phyloP scores from a whole-genome alignment of 345 rosid species.

The Moricandia moricandioides region DNA sequence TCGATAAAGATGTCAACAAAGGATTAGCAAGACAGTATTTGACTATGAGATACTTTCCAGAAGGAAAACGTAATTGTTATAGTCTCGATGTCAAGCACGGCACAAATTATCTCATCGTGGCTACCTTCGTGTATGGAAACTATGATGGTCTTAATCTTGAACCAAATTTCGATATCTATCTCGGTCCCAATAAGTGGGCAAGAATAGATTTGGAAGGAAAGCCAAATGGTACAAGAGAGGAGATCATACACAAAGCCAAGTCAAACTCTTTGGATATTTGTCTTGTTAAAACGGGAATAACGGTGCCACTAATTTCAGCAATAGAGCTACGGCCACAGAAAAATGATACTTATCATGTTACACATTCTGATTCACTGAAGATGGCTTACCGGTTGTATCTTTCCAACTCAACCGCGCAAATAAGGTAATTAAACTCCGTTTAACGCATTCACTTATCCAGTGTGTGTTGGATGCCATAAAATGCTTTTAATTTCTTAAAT shows the following conservation, averaged over 20 bases:
- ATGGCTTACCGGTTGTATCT: too few relatives aligned
- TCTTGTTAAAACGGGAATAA: slow-evolving; percentile 3
- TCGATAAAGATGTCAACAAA: background rate
- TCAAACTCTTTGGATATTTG: background rate
- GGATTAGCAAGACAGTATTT: background rate
- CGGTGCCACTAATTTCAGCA: background rate
- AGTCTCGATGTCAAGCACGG: background rate
- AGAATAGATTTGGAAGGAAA: too few relatives aligned
- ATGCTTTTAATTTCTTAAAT: too few relatives aligned
- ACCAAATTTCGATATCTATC: background rate
- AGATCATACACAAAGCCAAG: background rate
- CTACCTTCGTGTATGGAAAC: background rate
- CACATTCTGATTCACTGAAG: too few relatives aligned
- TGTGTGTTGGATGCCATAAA: too few relatives aligned
- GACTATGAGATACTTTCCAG: slow-evolving; percentile 8
- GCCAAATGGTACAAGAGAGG: too few relatives aligned
- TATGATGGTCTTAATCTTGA: background rate
- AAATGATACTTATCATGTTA: background rate
- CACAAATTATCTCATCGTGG: background rate
- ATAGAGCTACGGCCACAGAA: slow-evolving; percentile 1
- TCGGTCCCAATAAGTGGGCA: slow-evolving; percentile 1
- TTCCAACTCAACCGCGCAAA: too few relatives aligned
- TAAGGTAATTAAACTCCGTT: too few relatives aligned
- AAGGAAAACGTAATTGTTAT: background rate
- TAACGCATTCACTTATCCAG: too few relatives aligned